Evolutionary conservation across 345 rosid genomes (phyloP).

Genomic region (Brassica juncea): DNA sequence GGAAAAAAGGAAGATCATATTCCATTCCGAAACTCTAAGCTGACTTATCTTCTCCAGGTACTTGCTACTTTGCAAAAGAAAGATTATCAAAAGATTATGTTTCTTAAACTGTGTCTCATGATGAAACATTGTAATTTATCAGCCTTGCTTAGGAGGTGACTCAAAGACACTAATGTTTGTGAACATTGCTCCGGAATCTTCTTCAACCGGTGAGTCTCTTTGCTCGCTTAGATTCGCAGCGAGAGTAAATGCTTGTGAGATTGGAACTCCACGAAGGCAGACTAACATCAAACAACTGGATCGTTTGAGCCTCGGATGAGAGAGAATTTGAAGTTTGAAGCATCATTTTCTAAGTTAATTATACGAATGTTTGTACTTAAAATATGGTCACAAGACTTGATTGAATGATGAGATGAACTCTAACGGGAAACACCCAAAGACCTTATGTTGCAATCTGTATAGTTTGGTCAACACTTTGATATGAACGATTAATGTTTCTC

Average conservation of each 20-base stretch:
- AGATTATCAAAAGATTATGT: slow-evolving; percentile 1
- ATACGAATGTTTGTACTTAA: slow-evolving; percentile 38
- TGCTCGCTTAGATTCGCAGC: slow-evolving; percentile 97
- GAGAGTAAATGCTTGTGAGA: slow-evolving; percentile 97
- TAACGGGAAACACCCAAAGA: slow-evolving; percentile 10
- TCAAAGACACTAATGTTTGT: slow-evolving; percentile 94
- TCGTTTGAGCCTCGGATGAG: slow-evolving; percentile 76
- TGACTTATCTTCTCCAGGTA: slow-evolving; percentile 99
- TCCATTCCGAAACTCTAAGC: slow-evolving; percentile 92
- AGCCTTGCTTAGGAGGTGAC: slow-evolving; percentile 99
- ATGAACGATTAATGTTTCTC: not conserved
- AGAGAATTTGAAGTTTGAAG: slow-evolving; percentile 19
- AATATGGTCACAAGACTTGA: slow-evolving; percentile 23
- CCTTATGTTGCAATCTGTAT: slow-evolving; percentile 46
- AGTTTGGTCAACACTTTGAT: not conserved
- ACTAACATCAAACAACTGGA: slow-evolving; percentile 52
- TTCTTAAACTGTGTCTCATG: slow-evolving; percentile 28
- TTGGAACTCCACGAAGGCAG: slow-evolving; percentile 90
- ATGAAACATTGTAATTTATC: slow-evolving; percentile 21
- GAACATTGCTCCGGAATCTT: slow-evolving; percentile 78
- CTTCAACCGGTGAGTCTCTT: slow-evolving; percentile 85
- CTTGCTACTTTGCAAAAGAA: slow-evolving; percentile 4
- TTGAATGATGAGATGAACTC: slow-evolving; percentile 27
- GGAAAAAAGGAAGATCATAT: slow-evolving; percentile 95
- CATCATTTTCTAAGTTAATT: slow-evolving; percentile 28